Base-by-base conservation (phyloP, 805 yeast genomes). In the Yarrowia sp. region DNA sequence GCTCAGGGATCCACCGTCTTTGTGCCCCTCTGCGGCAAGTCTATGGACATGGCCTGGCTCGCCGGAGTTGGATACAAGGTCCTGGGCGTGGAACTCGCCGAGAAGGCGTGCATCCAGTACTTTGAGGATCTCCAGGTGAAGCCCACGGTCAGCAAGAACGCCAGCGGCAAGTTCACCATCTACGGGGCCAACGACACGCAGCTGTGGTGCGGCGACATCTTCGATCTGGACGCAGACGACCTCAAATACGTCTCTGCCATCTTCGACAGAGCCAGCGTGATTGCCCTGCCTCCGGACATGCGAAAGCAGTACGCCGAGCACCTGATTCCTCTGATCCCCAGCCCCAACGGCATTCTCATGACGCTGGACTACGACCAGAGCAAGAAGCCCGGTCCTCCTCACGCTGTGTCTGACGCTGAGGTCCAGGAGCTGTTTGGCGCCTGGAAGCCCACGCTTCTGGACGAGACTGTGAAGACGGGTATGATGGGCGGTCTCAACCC, bases 11-110 rank as follows among this genome's bases (percentile, higher is more conserved):
- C 58, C 18, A 51, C 58, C 9, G 58, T 51, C 8, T 12, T 51
- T 19, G 58, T 51, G 41, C 56, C 56, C 7, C 42, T 51, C 13
- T 51, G 58, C 5, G 58, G 58, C 32, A 51, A 51, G 58, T 22
- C 58, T 3, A 32, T 51, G 9, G 58, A 51, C 42, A 51, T 51
- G 58, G 18, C 42, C 1, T 51, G 58, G 58, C 58, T 51, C 18
- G 58, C 33, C 42, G 58, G 58, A 12, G 19, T 51, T 14, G 58
- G 58, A 16, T 51, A 51, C 58, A 51, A 51, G n/a, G 58, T 51
- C 24, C 41, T 51, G 42, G 58, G 58, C 18, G 42, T 51, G 42
- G 58, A 51, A 18, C 41, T 51, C 29, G 9, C 42, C 13, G 58
- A 51, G 1, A 51, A 51, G 58, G 58, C 58, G 8, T 51, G 58